A percentile compares a stretch with the other conserved stretches of the same genome.
Evolutionary conservation across 208 protist species (phyloP).

Genomic region (Strigomonas galati): DNA sequence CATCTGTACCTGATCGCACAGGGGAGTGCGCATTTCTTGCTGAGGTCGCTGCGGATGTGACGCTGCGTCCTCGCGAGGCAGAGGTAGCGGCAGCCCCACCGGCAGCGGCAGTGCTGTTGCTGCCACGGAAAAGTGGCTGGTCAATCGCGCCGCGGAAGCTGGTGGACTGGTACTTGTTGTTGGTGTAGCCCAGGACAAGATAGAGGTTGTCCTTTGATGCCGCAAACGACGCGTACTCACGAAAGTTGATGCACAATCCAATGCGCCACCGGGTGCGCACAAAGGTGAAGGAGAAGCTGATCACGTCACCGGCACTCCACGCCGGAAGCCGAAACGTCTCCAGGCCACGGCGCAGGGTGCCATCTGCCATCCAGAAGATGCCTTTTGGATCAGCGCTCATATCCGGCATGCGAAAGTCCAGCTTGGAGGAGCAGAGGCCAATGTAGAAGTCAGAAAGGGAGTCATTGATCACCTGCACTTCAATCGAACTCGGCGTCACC

Average conservation of each 20-base stretch:
- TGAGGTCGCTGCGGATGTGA: no score
- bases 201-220: slow-evolving; percentile 19
- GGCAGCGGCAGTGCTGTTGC: no score
- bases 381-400: slow-evolving; percentile 17
- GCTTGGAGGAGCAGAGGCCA: slow-evolving; percentile 23
- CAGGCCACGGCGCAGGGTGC: slow-evolving; percentile 25
- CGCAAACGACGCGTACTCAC: slow-evolving; percentile 38
- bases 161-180: neutral
- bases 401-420: slow-evolving; percentile 17
- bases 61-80: neutral
- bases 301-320: slow-evolving; percentile 41
- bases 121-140: no score
- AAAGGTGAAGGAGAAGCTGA: slow-evolving; percentile 44
- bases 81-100: no score
- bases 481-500: neutral
- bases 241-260: slow-evolving; percentile 42
- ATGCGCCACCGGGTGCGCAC: slow-evolving; percentile 32
- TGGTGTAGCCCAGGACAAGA: slow-evolving; percentile 30
- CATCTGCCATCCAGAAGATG: slow-evolving; percentile 36
- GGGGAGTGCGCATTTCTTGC: neutral
- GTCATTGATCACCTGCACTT: slow-evolving; percentile 26
- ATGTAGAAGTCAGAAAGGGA: slow-evolving; percentile 24
- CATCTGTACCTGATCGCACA: neutral
- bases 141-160: neutral
- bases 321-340: slow-evolving; percentile 25